Base-by-base conservation (phyloP, 257 asterid species). In the Striga asiatica region DNA sequence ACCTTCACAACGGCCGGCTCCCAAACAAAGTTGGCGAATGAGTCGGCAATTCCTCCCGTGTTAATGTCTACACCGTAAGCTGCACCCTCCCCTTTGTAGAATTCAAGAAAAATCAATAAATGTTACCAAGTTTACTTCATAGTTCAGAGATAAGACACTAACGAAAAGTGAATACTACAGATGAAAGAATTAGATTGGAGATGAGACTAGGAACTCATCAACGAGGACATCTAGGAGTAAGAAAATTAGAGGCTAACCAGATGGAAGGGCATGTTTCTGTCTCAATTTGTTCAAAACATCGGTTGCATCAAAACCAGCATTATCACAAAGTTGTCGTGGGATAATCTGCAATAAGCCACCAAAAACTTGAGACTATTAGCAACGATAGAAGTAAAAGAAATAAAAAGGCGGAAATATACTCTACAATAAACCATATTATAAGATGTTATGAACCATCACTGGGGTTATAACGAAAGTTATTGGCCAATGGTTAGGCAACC, bases 281-380 rank as follows among this genome's bases (percentile, higher is more conserved):
- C 98, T 82, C 71, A 91, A 76, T 71, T 91, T 91, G 80, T 91
- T 91, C 77, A 91, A 64, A 51, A 87, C 95, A 71, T 91, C 98
- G 20, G 96, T 91, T 28, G 98, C 98, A 72, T 91, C 98, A 72
- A 73, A 74, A 37, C 81, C 81, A 67, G 84, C 81, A 58, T 77
- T 77, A 41, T 74, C 83, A 39, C 82, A 76, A 28, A 76, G 71
- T 58, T 72, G 78, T 12, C 82, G 62, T 27, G 78, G 82, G 54
- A 72, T 76, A 21, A 76, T 64, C 81, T 76, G 60, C 60, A 54
- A 49, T 16, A 61, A 17, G 23, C 9, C 11, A 20, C 17, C 50
- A 32, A 27, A 24, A 8, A 56, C 11, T 32, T 34, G 37, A 34
- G 59, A 37, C 39, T 28, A 37, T 37, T 25, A 37, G 24, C 24